These are phyloP conservation scores for Naganishia liquefaciens DNA, from an alignment of 1,284 basidiomycete species.

Conservation along the genomic window DNA sequence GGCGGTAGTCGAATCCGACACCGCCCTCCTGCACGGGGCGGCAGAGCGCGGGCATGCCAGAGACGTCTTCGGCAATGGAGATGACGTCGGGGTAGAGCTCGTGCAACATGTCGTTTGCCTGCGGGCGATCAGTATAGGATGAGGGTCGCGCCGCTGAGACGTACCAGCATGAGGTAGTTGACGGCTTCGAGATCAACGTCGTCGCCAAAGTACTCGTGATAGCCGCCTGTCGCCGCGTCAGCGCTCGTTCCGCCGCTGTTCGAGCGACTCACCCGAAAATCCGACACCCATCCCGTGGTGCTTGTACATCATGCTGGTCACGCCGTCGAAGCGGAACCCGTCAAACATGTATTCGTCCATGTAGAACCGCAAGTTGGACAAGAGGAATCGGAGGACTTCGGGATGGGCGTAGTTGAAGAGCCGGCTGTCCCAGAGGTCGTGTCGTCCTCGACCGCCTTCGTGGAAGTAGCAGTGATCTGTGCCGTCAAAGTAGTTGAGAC, in stretches of 20 bases:
- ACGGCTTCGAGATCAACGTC: slow-evolving; percentile 84
- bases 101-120: slow-evolving; percentile 93
- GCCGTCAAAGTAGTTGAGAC: slow-evolving; percentile 93
- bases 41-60: slow-evolving; percentile 95
- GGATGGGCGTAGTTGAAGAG: slow-evolving; percentile 95
- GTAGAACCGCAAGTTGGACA: slow-evolving; percentile 93
- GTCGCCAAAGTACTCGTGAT: slow-evolving; percentile 95
- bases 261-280: slow-evolving; percentile 66
- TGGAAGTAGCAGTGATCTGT: slow-evolving; percentile 98
- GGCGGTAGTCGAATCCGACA: slow-evolving; percentile 93
- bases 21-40: slow-evolving; percentile 78
- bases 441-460: slow-evolving; percentile 81
- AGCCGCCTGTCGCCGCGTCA: slow-evolving; percentile 61
- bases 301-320: slow-evolving; percentile 97
- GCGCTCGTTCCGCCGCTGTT: not conserved
- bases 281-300: slow-evolving; percentile 98
- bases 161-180: slow-evolving; percentile 91
- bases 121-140: slow-evolving; percentile 5
- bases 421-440: slow-evolving; percentile 93
- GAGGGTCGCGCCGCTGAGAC: slow-evolving; percentile 45
- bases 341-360: slow-evolving; percentile 95
- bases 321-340: slow-evolving; percentile 97
- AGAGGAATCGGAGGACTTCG: slow-evolving; percentile 89
- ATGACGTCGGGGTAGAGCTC: slow-evolving; percentile 73
- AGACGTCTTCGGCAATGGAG: slow-evolving; percentile 94